A percentile compares a stretch with the other conserved stretches of the same genome.
Conservation (phyloP, 257 asterid genomes). For the Rauvolfia tetraphylla region DNA sequence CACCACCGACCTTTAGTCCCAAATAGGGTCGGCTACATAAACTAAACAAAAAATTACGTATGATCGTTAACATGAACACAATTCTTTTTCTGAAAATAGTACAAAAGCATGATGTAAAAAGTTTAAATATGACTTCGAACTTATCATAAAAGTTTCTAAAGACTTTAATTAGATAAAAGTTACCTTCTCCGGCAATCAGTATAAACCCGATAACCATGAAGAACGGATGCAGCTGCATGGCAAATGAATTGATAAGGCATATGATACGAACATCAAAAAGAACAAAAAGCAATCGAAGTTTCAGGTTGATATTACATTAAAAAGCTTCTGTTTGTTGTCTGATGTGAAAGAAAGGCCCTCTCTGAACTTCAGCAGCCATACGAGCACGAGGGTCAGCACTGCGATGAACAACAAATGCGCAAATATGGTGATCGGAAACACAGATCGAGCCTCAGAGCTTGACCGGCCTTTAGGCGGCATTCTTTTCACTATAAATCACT, state of each 20-base stretch:
- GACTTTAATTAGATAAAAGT: no score
- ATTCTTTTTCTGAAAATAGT: no score
- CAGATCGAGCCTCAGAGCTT: conserved; percentile 22
- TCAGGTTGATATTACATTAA: conserved; percentile 33
- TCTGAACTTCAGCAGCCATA: conserved; percentile 63
- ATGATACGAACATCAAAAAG: conserved; percentile 23
- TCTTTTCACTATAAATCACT: no score
- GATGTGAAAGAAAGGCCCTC: conserved; percentile 52
- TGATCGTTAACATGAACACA: no score
- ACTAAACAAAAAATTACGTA: no score
- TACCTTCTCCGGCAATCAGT: conserved; percentile 59
- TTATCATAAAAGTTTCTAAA: no score
- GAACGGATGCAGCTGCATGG: conserved; percentile 59
- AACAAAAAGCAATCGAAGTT: neutral
- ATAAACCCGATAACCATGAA: conserved; percentile 60
- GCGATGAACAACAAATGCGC: conserved; percentile 49
- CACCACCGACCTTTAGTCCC: no score
- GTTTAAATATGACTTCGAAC: no score
- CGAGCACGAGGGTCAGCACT: conserved; percentile 31
- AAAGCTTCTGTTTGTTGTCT: conserved; percentile 37
- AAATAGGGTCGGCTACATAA: no score
- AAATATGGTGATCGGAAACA: conserved; percentile 30
- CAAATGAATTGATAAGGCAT: conserved; percentile 15
- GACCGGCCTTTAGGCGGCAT: conserved; percentile 37
- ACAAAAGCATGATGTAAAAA: no score